phyloP scores from a whole-genome alignment of 257 asterid genomes.

The Apocynum venetum region DNA sequence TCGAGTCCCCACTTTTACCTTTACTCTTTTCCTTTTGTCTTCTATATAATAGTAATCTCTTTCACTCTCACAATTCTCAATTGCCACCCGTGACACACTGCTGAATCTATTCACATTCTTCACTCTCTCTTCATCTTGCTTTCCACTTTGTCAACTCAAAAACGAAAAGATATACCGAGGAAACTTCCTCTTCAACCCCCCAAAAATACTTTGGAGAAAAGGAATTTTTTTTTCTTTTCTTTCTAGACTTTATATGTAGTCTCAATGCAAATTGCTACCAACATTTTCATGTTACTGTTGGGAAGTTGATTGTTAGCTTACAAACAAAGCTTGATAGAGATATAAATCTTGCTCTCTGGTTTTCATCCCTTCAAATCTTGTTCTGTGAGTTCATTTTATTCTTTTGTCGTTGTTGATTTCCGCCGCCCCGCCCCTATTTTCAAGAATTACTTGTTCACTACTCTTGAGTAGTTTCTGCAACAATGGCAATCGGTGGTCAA shows the following conservation, averaged over 20 bases:
- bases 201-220: not conserved
- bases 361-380: not conserved
- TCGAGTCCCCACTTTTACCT: not conserved
- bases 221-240: not conserved
- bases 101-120: slow-evolving; percentile 20
- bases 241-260: slow-evolving; percentile 10
- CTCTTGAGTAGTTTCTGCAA: not conserved
- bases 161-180: slow-evolving; percentile 12
- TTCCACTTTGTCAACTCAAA: slow-evolving; percentile 45
- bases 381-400: not conserved
- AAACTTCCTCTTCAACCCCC: slow-evolving; percentile 22
- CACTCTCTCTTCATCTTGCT: slow-evolving; percentile 18
- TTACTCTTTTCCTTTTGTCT: slow-evolving; percentile 42
- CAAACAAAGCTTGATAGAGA: slow-evolving; percentile 13
- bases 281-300: slow-evolving; percentile 2
- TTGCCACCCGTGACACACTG: slow-evolving; percentile 58
- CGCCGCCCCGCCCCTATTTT: not conserved
- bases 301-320: slow-evolving; percentile 6
- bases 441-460: not conserved
- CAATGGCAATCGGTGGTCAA: slow-evolving; percentile 28
- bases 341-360: not conserved
- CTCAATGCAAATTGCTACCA: slow-evolving; percentile 14
- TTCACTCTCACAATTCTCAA: not conserved
- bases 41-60: slow-evolving; percentile 7
- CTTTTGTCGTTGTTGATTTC: not conserved